phyloP scores from a whole-genome alignment of 169 alveolate genomes.

The Amoebophrya sp. region DNA sequence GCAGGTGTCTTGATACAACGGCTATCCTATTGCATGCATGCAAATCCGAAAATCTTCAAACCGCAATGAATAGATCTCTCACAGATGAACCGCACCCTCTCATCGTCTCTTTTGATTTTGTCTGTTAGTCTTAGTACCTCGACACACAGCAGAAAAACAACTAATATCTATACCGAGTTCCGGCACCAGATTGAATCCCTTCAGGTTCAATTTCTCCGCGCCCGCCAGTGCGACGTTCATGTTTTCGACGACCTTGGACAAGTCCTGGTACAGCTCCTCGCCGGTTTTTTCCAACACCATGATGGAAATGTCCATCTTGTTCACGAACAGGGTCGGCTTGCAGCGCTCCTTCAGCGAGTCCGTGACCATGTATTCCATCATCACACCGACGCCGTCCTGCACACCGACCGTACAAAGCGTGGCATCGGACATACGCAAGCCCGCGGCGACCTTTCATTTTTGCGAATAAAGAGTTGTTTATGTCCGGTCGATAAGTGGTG shows the following conservation, averaged over 20 bases:
- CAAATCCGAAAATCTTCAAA: too few species aligned
- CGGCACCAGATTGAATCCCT: background rate
- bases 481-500: too few species aligned
- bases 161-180: background rate
- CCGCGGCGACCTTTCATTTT: constrained; percentile 5
- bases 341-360: constrained; percentile 15
- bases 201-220: constrained; percentile 35
- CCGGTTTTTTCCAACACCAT: constrained; percentile 34
- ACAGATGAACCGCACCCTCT: too few species aligned
- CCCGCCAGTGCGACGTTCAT: constrained; percentile 45
- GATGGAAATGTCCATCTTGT: constrained; percentile 44
- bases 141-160: too few species aligned
- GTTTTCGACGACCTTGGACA: constrained; percentile 41
- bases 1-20: too few species aligned
- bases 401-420: background rate
- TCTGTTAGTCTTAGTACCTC: too few species aligned
- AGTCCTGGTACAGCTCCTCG: constrained; percentile 41
- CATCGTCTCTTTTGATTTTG: too few species aligned
- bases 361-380: constrained; percentile 16
- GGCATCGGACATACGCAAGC: background rate
- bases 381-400: background rate
- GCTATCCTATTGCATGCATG: too few species aligned
- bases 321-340: constrained; percentile 38
- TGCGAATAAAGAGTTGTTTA: too few species aligned
- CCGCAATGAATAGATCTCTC: too few species aligned